Base-by-base conservation (phyloP, 2,329 filamentous ascomycete species). In the Septoria linicola region DNA sequence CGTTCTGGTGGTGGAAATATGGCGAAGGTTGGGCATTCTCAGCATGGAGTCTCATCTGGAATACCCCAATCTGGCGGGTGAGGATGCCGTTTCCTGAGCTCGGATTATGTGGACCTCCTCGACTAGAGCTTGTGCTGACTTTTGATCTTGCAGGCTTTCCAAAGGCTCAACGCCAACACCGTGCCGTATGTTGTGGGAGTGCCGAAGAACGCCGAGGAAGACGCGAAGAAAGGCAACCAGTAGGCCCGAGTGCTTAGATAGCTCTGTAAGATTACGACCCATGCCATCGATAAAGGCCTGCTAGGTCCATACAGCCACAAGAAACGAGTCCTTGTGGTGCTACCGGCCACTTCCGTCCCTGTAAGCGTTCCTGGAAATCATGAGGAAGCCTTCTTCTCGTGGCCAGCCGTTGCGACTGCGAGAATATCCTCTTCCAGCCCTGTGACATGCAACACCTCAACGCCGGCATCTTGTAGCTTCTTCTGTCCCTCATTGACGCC, bases 351-450 rank as follows among this genome's bases (percentile, higher is more conserved):
- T n/a, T n/a, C n/a, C n/a, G n/a, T n/a, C n/a, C n/a, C n/a, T n/a
- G n/a, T n/a, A n/a, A n/a, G n/a, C n/a, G n/a, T n/a, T n/a, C n/a
- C n/a, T n/a, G 6, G 13, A 35, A 35, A 14, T n/a, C 11, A n/a
- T 36, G n/a, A 36, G 1, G 10, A 40, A 10, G 31, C 30, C 8
- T 52, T 41, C 34, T 55, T 54, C 32, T 32, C 46, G 59, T 97
- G 93, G 0, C 93, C 93, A 40, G 88, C 88, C 32, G 83, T 93
- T 3, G 93, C 91, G 57, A 95, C 84, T 37, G 77, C 73, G 42
- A 96, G 67, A 59, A 97, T 97, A 49, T 92, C 85, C 27, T 81
- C 76, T 66, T 96, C 89, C 47, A 96, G 67, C 0, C 90, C 92
- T 14, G 75, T 62, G 3, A 96, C 80, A 67, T 87, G 81, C 35